Evolutionary conservation across 2,329 filamentous ascomycete genomes (phyloP), one percentile per base, ranked within the genome.

Genomic region (Penicillium sp.): DNA sequence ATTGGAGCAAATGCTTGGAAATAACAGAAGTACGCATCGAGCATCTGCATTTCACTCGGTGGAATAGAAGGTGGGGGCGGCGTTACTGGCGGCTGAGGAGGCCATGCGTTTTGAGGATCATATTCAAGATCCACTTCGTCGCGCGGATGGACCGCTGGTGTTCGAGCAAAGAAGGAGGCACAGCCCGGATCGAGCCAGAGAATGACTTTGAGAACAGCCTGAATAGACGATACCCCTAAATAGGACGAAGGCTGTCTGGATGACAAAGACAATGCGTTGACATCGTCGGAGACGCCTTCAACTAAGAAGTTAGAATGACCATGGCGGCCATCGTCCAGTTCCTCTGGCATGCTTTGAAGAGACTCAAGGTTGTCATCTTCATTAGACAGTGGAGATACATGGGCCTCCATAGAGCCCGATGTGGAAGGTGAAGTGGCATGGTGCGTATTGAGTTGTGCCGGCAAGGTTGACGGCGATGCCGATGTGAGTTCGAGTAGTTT

Each of bases 11-110:
- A 88, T 1, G 87, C 84, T 59, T 91, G 89, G 24, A 90, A 83
- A 31, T 87, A 83, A 63, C 87, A 87, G 71, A 91, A 91, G 71
- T 90, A 91, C n/a, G 87, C 87, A 64, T 91, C 86, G 42, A 91
- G 85, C 10, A 90, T 77, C 6, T 84, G 84, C 69, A 89, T 85
- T 16, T 87, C 87, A 64, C 89, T 87, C 69, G 16, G 83, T 82
- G 79, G 77, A 55, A 59, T 85, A 84, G 37, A 83, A 78, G 47
- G 78, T 43, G 84, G 79, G 52, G 81, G 80, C 2, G 78, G 73
- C 2, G 73, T 73, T n/a, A 73, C 65, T 26, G 76, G 71, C 64
- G 77, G 79, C 57, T 53, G 72, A 65, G 58, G 68, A 61, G 52
- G 65, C 68, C 69, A 69, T 22, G 48, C 52, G n/a, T 64, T 62